These are phyloP conservation scores for Sugiyamaella grinbergsii DNA, from an alignment of 1,139 yeast genomes.

Conservation along the genomic window DNA sequence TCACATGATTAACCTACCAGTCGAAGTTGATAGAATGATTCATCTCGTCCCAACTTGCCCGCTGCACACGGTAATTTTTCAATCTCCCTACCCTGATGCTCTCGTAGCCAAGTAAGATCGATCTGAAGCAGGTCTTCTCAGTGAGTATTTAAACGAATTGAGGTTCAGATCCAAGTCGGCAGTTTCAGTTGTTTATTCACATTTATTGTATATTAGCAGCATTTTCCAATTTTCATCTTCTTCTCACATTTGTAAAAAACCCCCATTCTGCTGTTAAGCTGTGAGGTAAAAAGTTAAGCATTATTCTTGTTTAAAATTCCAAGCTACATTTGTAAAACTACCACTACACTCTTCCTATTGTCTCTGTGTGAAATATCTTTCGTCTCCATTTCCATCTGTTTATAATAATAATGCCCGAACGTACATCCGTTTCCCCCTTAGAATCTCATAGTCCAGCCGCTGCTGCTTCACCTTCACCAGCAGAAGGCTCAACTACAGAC, in stretches of 20 bases:
- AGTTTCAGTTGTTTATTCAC: not conserved
- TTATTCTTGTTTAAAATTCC: not conserved
- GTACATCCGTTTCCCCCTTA: not conserved
- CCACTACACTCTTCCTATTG: not conserved
- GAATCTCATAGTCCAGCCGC: not conserved
- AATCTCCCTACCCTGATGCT: constrained; percentile 13
- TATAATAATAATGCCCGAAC: constrained; percentile 9
- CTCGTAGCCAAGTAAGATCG: constrained; percentile 5
- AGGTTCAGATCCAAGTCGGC: not conserved
- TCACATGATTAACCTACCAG: no score
- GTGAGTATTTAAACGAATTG: not conserved
- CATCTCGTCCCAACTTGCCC: not conserved
- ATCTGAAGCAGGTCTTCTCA: constrained; percentile 4
- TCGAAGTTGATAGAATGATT: constrained; percentile 10
- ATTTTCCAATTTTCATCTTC: no score
- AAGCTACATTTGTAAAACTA: not conserved
- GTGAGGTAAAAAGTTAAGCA: not conserved
- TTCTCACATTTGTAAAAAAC: not conserved
- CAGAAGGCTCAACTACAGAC: not conserved
- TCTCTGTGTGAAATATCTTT: not conserved
- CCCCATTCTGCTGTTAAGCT: not conserved
- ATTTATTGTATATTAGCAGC: constrained; percentile 4
- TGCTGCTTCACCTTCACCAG: not conserved
- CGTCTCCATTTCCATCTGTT: not conserved
- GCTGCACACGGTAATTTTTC: constrained; percentile 7